These are phyloP conservation scores for Suillus americanus DNA, from an alignment of 768 basidiomycete species.

Conservation along the genomic window DNA sequence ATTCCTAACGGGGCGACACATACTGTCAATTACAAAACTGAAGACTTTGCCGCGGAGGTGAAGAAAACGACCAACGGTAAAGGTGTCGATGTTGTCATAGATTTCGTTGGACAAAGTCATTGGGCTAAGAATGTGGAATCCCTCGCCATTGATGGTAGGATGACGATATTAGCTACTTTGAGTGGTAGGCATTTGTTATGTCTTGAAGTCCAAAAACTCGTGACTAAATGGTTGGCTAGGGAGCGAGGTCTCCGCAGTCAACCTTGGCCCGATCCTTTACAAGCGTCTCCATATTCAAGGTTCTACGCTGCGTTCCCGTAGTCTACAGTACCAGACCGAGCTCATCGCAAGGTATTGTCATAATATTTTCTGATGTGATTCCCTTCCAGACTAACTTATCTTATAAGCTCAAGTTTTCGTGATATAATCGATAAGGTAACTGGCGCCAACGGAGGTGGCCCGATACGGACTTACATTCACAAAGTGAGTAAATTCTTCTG, in stretches of 20 bases:
- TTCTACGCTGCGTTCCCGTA: conserved; percentile 79
- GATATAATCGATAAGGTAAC: conserved; percentile 61
- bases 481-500: conserved; percentile 46
- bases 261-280: conserved; percentile 67
- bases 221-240: conserved; percentile 35
- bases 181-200: conserved; percentile 49
- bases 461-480: conserved; percentile 74
- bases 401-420: conserved; percentile 44
- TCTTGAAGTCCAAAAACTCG: conserved; percentile 18
- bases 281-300: conserved; percentile 90
- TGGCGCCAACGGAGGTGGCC: conserved; percentile 52
- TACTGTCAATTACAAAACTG: conserved; percentile 80
- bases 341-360: conserved; percentile 55
- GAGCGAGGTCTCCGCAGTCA: conserved; percentile 45
- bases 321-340: conserved; percentile 72
- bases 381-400: neutral
- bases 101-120: conserved; percentile 78
- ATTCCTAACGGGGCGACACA: conserved; percentile 72
- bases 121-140: conserved; percentile 72
- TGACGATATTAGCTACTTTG: conserved; percentile 65
- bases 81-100: conserved; percentile 83
- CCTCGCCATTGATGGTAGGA: conserved; percentile 69
- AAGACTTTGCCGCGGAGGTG: conserved; percentile 76
- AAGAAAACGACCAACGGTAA: conserved; percentile 64
- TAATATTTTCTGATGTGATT: neutral